These are phyloP conservation scores for Hyphopichia wangnamkhiaoensis DNA, from an alignment of 1,139 yeast species.

Conservation along the genomic window DNA sequence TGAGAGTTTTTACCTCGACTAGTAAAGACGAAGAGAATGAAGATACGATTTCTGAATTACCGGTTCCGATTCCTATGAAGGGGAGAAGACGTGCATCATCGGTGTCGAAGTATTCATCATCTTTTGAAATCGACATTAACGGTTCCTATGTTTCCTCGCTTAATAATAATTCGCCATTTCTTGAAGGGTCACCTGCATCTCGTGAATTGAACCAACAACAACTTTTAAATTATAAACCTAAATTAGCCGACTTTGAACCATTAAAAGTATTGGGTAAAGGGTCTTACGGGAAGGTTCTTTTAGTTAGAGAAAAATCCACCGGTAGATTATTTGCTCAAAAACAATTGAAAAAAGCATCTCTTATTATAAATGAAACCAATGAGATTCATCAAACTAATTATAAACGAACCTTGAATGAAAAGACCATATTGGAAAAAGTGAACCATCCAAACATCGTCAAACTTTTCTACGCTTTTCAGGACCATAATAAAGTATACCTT, in stretches of 20 bases:
- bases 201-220: conserved; percentile 3
- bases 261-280: conserved; percentile 87
- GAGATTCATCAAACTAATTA: conserved; percentile 39
- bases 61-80: conserved; percentile 9
- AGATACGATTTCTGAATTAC: conserved; percentile 9
- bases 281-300: conserved; percentile 84
- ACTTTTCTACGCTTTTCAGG: conserved; percentile 88
- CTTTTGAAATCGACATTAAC: conserved; percentile 26
- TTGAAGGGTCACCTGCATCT: not conserved
- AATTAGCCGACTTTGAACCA: conserved; percentile 65
- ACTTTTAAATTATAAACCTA: conserved; percentile 25
- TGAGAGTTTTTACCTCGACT: too few species aligned
- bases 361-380: conserved; percentile 38
- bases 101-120: conserved; percentile 9
- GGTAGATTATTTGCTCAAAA: conserved; percentile 85
- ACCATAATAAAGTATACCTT: conserved; percentile 72
- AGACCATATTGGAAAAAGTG: conserved; percentile 43
- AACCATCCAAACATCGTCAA: conserved; percentile 88
- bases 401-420: conserved; percentile 43
- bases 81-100: conserved; percentile 17
- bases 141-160: conserved; percentile 29
- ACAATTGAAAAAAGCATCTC: conserved; percentile 75
- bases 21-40: not conserved
- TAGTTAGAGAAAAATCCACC: conserved; percentile 67
- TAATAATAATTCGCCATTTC: conserved; percentile 6